Base-by-base conservation (phyloP, 192 early-diverging fungal species). In the Paraglomus occultum region DNA sequence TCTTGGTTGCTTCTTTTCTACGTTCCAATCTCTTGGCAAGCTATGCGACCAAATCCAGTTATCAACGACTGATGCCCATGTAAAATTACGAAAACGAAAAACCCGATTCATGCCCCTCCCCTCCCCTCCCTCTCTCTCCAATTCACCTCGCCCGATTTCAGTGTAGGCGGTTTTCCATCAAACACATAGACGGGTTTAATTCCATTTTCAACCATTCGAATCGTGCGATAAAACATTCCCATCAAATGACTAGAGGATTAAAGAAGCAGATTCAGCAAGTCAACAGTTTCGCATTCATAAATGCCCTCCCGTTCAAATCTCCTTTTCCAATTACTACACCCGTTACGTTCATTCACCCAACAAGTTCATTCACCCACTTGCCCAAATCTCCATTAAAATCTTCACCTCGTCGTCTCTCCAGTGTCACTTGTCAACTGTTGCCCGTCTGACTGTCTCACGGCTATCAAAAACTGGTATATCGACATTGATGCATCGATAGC, bases 381-480 rank as follows among this genome's bases (percentile, higher is more conserved):
- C 62, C n/a, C n/a, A 22, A 15, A 38, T 22, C 40, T n/a, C 12
- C 12, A 14, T 64, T 10, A 31, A 49, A 43, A 47, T 18, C n/a
- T 14, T 43, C 78, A 88, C 89, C 87, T 91, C 17, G 97, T 99
- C 0, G 94, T 95, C 70, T 94, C 93, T 51, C 97, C 97, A 5
- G 85, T 82, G 66, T 92, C 91, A 62, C 92, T 94, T 11, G 89
- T 90, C 51, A 99, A 81, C 70, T 94, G 88, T 79, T 92, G 86
- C 1, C 97, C 97, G 64, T 97, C 95, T 20, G 82, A 79, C 57
- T 83, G 83, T 38, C 97, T 86, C 47, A 99, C 95, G 9, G 95
- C 97, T 55, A 99, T 93, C 75, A 99, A 87, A 80, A 99, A 99
- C 82, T 99, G 97, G 76, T 99, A 99, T 53, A 99, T 90, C 51